These are phyloP conservation scores for Pyricularia sp. DNA, from an alignment of 2,329 filamentous ascomycete species.

Conservation along the genomic window DNA sequence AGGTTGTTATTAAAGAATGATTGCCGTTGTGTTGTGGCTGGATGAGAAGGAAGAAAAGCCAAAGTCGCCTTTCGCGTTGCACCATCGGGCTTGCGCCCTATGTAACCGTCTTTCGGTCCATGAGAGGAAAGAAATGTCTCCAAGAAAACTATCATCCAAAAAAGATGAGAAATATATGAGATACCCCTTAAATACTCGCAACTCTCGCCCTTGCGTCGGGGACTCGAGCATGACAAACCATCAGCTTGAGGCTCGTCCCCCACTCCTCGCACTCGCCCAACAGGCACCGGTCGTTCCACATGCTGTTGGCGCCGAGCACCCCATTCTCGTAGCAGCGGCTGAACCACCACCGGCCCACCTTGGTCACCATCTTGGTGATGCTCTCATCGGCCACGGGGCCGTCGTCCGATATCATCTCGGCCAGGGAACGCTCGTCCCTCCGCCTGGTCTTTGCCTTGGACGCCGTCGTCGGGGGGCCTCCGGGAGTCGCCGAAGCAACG, in stretches of 20 bases:
- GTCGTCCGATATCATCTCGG: conserved; percentile 65
- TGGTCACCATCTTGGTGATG: conserved; percentile 86
- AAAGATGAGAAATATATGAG: neutral
- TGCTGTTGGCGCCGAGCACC: conserved; percentile 41
- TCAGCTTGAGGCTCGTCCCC: conserved; percentile 78
- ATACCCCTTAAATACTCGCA: conserved; percentile 32
- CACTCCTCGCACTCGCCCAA: conserved; percentile 79
- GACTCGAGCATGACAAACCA: conserved; percentile 86
- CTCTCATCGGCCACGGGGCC: conserved; percentile 67
- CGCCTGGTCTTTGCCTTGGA: conserved; percentile 9
- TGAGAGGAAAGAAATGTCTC: neutral
- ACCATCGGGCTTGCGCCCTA: conserved; percentile 2
- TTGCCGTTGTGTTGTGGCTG: neutral
- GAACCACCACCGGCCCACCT: conserved; percentile 96
- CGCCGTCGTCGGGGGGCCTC: conserved; percentile 13
- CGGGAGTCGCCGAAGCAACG: conserved; percentile 34
- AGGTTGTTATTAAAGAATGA: neutral
- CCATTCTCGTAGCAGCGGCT: conserved; percentile 78
- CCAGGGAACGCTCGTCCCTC: conserved; percentile 46
- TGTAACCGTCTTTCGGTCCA: neutral
- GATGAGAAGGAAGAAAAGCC: neutral
- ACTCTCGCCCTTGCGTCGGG: conserved; percentile 42
- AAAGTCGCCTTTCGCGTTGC: neutral
- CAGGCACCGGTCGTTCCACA: conserved; percentile 70
- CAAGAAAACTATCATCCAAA: neutral